Conservation (phyloP, 225 moss, liverwort and hornwort species). For the Polytrichum formosum region DNA sequence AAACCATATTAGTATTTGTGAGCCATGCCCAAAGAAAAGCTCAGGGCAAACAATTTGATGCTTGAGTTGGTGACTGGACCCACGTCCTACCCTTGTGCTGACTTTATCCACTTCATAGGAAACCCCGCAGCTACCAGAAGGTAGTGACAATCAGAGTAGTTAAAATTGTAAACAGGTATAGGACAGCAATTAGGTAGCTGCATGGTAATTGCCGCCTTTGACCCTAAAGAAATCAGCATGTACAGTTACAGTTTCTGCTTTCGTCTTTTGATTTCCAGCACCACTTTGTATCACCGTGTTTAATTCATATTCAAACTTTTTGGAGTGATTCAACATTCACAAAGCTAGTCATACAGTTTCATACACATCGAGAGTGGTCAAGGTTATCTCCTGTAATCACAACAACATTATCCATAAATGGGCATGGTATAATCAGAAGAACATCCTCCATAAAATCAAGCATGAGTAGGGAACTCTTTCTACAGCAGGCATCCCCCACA, state of each 20-base stretch:
- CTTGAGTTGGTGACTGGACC: not conserved
- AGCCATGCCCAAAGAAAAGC: constrained; percentile 11
- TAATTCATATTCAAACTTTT: too few species aligned
- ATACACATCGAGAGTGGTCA: too few species aligned
- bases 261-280: not conserved
- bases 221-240: not conserved
- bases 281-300: not conserved
- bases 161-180: not conserved
- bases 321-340: too few species aligned
- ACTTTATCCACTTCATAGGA: not conserved
- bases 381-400: too few species aligned
- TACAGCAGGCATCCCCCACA: too few species aligned
- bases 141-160: too few species aligned
- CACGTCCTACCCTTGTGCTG: not conserved
- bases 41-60: not conserved
- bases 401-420: too few species aligned
- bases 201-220: not conserved
- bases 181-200: not conserved
- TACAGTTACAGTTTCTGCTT: not conserved
- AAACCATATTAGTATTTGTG: constrained; percentile 17
- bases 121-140: not conserved
- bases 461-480: too few species aligned
- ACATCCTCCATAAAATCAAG: too few species aligned
- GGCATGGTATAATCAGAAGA: too few species aligned
- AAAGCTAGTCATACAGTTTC: too few species aligned